phyloP scores from a whole-genome alignment of 306 rosid genomes.

The Carpinus fangiana region DNA sequence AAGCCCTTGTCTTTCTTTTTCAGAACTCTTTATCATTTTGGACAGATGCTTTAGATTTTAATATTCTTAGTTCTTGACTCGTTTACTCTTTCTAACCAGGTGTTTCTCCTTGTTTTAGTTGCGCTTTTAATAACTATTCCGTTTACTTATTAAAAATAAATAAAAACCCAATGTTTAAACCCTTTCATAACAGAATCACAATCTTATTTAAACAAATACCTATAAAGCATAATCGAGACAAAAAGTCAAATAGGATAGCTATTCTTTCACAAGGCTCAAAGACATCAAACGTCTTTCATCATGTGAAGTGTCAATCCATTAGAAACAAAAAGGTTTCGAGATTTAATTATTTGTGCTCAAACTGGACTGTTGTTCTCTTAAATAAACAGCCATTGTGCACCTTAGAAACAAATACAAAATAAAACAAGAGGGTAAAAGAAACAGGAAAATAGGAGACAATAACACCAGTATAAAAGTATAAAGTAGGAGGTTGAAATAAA shows the following conservation, averaged over 20 bases:
- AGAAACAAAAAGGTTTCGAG: background rate
- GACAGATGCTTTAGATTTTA: too few relatives aligned
- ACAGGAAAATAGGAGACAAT: background rate
- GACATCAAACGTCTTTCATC: too few relatives aligned
- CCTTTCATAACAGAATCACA: background rate
- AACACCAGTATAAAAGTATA: constrained; percentile 7
- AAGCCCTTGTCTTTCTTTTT: background rate
- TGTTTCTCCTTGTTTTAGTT: too few relatives aligned
- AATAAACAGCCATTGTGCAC: constrained; percentile 1
- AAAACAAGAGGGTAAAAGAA: background rate
- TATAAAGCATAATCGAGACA: background rate
- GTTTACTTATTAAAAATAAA: background rate
- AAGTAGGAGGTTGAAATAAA: constrained; percentile 33
- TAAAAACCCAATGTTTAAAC: background rate
- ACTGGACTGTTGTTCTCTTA: background rate
- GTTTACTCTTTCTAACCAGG: too few relatives aligned
- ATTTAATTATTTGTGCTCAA: background rate
- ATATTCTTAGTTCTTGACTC: too few relatives aligned
- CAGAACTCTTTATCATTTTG: too few relatives aligned
- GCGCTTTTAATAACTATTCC: too few relatives aligned
- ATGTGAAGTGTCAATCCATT: too few relatives aligned
- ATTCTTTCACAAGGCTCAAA: background rate
- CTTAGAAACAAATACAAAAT: background rate
- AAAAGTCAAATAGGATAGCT: background rate
- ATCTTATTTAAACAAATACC: too few relatives aligned